Conservation (phyloP, 2,329 filamentous ascomycete species). For the Colletotrichum brevisporum region DNA sequence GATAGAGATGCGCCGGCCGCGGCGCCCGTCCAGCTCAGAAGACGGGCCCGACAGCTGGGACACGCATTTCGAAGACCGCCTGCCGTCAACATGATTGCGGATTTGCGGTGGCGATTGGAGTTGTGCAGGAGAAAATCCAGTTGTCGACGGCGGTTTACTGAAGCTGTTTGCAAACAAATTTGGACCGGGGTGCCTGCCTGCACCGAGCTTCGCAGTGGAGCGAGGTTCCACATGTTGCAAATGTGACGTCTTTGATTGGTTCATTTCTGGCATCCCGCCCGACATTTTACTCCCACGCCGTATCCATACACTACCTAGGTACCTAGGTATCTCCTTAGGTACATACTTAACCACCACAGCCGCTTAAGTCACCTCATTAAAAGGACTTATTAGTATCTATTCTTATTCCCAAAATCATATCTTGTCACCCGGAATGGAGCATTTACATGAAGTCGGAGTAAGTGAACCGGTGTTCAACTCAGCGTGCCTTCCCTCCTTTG, state of each 20-base stretch:
- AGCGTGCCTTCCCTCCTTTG: too few species aligned
- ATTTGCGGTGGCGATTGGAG: slow-evolving; percentile 1
- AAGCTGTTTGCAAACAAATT: slow-evolving; percentile 35
- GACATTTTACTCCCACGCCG: too few species aligned
- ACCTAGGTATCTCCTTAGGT: too few species aligned
- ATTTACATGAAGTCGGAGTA: too few species aligned
- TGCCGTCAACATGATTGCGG: slow-evolving; percentile 35
- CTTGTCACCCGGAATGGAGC: too few species aligned
- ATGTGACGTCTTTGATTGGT: slow-evolving; percentile 22
- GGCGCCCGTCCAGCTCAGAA: slow-evolving; percentile 11
- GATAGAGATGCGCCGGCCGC: background rate
- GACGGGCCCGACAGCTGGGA: slow-evolving; percentile 34
- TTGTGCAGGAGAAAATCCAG: background rate
- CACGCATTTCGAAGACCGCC: slow-evolving; percentile 37
- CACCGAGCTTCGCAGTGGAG: background rate
- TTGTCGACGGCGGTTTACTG: background rate
- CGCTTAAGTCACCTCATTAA: too few species aligned
- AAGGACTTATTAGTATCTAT: too few species aligned
- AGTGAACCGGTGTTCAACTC: too few species aligned
- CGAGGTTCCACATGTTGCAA: slow-evolving; percentile 28
- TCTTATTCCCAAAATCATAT: too few species aligned
- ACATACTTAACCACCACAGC: too few species aligned
- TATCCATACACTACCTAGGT: too few species aligned
- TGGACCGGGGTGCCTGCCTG: slow-evolving; percentile 1
- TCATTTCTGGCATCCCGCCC: too few species aligned